Evolutionary conservation across 2,329 filamentous ascomycete species (phyloP), one percentile per base, ranked within the genome.

Genomic region (Tolypocladium guangdongense): DNA sequence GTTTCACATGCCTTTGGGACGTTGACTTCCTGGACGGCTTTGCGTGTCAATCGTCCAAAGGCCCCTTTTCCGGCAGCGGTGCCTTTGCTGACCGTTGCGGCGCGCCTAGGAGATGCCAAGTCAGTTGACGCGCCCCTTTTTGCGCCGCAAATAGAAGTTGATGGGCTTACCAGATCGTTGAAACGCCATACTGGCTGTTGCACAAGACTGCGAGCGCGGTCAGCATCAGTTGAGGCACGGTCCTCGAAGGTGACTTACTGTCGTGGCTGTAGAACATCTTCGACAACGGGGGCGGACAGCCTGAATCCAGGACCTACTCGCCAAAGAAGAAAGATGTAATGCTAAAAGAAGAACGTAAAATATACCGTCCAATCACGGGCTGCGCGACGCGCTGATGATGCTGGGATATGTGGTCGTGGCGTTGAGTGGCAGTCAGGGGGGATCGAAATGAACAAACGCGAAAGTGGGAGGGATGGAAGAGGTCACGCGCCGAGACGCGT

Each of bases 181-280:
- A 87, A 54, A 99, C 88, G 53, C 93, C 93, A 80, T 96, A 88
- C 67, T 93, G 86, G 64, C 84, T 84, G 57, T 81, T 92, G 4
- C 85, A 93, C 53, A 99, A 81, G 55, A 99, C 82, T 86, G 54
- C 12, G 22, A n/a, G 18, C 45, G 24, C 11, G 22, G 60, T 73
- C 46, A 71, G 64, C 14, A 38, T 18, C 11, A 27, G 22, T 4
- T 0, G 33, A 32, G 35, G 2, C 20, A 32, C 10, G 14, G 16
- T 20, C 4, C 6, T 14, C 4, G 7, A 14, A 2, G 14, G 10
- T 2, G 32, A 37, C 84, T 66, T 75, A 93, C 92, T 89, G 71
- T 96, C 91, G 72, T 96, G 89, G 63, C 88, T 95, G 74, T 96
- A 97, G 68, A 96, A 96, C 91, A 96, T 96, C 61, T 37, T 68